Percentiles rank a stretch among this genome's conserved stretches.
Conservation (phyloP, 345 rosid species). For the Citrus cavaleriei region DNA sequence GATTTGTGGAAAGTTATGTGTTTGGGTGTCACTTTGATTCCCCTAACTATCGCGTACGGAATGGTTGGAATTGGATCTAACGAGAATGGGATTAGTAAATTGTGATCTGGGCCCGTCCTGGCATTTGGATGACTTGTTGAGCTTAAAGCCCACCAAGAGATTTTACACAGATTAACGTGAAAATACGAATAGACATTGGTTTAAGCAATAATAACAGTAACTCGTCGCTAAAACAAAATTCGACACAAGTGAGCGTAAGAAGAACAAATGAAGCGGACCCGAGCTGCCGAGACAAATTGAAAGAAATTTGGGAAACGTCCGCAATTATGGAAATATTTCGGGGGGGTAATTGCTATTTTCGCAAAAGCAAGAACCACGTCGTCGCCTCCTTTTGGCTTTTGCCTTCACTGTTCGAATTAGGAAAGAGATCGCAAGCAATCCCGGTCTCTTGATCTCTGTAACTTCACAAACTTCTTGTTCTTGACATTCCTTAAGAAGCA, state of each 20-base stretch:
- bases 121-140: not conserved
- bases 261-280: not conserved
- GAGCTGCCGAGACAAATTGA: not conserved
- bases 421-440: slow-evolving; percentile 1
- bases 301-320: not conserved
- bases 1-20: not conserved
- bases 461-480: not conserved
- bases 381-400: too few relatives aligned
- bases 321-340: not conserved
- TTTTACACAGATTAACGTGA: too few relatives aligned
- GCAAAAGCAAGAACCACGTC: not conserved
- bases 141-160: not conserved
- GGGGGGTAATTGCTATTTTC: not conserved
- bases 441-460: not conserved
- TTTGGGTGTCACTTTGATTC: not conserved
- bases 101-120: not conserved
- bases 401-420: not conserved
- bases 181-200: too few relatives aligned
- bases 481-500: not conserved
- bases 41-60: not conserved
- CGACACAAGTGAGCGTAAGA: not conserved
- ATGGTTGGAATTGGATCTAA: not conserved
- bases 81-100: not conserved
- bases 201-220: too few relatives aligned
- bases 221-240: too few relatives aligned